Evolutionary conservation across 2,329 filamentous ascomycete species (phyloP).

Genomic region (Xylaria hypoxylon): DNA sequence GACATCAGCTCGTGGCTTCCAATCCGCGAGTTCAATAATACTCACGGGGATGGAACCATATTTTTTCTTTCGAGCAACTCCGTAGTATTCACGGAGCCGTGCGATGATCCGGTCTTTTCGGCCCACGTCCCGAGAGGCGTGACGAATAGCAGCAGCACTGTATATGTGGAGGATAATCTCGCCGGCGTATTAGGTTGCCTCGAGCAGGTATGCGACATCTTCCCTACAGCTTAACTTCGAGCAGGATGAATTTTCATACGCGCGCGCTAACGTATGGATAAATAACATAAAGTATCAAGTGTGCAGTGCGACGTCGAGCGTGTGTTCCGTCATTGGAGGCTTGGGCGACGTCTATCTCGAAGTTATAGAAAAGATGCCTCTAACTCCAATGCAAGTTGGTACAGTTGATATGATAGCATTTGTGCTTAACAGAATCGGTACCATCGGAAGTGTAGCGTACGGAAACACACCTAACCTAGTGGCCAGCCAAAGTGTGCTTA

Average conservation of each 20-base stretch:
- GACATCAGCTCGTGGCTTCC: background rate
- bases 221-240: background rate
- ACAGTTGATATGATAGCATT: conserved; percentile 1
- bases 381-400: background rate
- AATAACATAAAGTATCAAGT: background rate
- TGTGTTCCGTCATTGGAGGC: conserved; percentile 3
- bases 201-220: conserved; percentile 13
- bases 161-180: background rate
- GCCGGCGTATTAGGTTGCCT: conserved; percentile 12
- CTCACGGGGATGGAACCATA: conserved; percentile 9
- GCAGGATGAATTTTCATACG: background rate
- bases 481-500: background rate
- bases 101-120: conserved; percentile 19
- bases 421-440: background rate
- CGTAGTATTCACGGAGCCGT: background rate
- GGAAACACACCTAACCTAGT: background rate
- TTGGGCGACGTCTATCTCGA: background rate
- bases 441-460: background rate
- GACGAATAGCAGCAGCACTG: no score
- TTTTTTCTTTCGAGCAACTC: conserved; percentile 9
- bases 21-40: conserved; percentile 1
- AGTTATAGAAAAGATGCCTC: background rate
- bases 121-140: background rate
- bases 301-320: background rate
- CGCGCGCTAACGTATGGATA: background rate